A percentile compares a stretch with the other conserved stretches of the same genome.
phyloP scores from a whole-genome alignment of 129 eudicot genomes.

The Dittrichia graveolens region DNA sequence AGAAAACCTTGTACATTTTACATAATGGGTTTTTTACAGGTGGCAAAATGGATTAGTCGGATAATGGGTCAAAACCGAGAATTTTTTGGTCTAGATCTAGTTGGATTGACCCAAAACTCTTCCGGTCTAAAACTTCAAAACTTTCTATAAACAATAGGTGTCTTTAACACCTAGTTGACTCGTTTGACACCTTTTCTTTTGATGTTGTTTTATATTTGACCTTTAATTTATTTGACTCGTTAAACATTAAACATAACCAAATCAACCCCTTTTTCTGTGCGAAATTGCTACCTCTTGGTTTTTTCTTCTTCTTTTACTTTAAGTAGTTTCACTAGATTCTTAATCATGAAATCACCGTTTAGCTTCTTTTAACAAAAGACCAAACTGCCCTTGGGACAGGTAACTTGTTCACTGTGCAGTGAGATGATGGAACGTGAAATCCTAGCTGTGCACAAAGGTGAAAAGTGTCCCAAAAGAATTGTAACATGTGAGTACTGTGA shows the following conservation, averaged over 20 bases:
- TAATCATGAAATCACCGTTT: neutral
- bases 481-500: constrained; percentile 84
- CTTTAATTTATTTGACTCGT: neutral
- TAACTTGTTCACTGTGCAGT: constrained; percentile 76
- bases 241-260: neutral
- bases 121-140: neutral
- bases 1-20: neutral
- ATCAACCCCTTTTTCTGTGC: neutral
- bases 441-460: constrained; percentile 71
- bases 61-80: neutral
- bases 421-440: constrained; percentile 71
- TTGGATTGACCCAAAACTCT: neutral
- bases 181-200: neutral
- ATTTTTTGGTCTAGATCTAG: neutral
- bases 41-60: neutral
- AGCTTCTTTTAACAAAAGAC: constrained; percentile 15
- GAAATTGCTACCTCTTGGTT: neutral
- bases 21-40: constrained; percentile 6
- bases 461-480: constrained; percentile 73
- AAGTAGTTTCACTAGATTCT: constrained; percentile 7
- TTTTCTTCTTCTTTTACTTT: neutral
- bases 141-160: neutral
- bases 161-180: neutral
- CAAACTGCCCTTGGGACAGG: constrained; percentile 49
- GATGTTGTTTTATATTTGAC: neutral